Base-by-base conservation (phyloP, 1,139 yeast species). In the Pichia sp. region DNA sequence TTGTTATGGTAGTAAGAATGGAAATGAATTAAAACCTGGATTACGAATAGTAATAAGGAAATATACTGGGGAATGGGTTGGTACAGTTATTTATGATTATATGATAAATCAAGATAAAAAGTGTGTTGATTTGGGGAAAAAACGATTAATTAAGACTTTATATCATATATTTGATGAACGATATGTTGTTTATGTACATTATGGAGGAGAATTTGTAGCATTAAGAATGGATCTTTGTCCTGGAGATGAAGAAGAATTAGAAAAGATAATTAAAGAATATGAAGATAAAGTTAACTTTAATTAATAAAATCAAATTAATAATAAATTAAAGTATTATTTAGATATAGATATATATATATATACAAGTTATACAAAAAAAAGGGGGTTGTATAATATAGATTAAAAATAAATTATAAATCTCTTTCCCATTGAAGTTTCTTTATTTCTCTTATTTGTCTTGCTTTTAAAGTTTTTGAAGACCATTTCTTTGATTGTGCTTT, bases 401-500 rank as follows among this genome's bases (percentile, higher is more conserved):
- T 30, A 30, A 8, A 7, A 30, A 30, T 30, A n/a, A 18, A 8
- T 45, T 51, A 59, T 37, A 52, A 34, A 42, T 58, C 63, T 42
- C 58, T 56, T 41, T 58, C 56, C 65, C 65, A 62, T 45, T 56
- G 49, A 2, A 43, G 7, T 41, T 59, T 55, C 35, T 51, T 53
- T 32, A 50, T 49, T 34, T 55, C 53, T 44, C 52, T 60, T 37
- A 54, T 48, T 25, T 48, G 49, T 47, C 60, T 56, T 38, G 66
- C 65, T 10, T 47, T 43, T 38, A 59, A 62, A 48, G 76, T 70
- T 52, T 67, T 69, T 49, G 65, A 66, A 52, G 74, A 68, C 87
- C 86, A 81, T 48, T 66, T 65, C 32, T 66, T 61, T 54, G 75
- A 69, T 49, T 76, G 73, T 29, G 62, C 59, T 9, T 63, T 62